Conservation (phyloP, 306 rosid species). For the Acacia crassicarpa region DNA sequence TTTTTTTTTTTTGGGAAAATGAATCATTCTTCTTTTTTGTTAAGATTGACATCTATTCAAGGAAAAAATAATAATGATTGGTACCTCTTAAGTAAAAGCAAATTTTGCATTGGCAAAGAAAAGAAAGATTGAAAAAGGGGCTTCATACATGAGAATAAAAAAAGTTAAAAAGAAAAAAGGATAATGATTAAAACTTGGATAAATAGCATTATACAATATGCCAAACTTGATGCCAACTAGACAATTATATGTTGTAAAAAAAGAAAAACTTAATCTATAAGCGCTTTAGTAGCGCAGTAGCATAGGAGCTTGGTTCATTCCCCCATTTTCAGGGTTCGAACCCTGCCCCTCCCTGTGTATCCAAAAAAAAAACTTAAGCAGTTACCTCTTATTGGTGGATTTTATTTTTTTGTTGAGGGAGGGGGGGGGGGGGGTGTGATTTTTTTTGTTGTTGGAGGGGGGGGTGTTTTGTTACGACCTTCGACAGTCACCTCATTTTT, state of each 20-base stretch:
- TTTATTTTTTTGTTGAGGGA: too few species aligned
- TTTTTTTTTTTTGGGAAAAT: too few species aligned
- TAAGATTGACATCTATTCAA: background rate
- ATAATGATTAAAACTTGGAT: conserved; percentile 35
- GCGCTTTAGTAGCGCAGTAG: too few species aligned
- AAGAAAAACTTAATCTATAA: too few species aligned
- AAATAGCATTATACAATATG: conserved; percentile 27
- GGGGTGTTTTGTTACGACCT: too few species aligned
- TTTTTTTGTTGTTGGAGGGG: too few species aligned
- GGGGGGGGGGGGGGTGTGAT: fast-evolving
- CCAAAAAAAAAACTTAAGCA: background rate
- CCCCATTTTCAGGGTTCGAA: too few species aligned
- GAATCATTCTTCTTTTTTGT: background rate
- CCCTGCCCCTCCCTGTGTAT: too few species aligned
- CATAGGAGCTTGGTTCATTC: too few species aligned
- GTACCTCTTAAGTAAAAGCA: conserved; percentile 30
- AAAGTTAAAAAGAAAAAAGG: conserved; percentile 19
- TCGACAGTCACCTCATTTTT: background rate
- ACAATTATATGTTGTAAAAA: conserved; percentile 41
- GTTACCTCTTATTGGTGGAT: too few species aligned
- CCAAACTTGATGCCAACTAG: conserved; percentile 35
- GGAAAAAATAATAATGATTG: background rate
- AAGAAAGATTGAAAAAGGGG: conserved; percentile 9
- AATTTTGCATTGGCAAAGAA: conserved; percentile 38
- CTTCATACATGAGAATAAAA: conserved; percentile 37